phyloP scores from a whole-genome alignment of 768 basidiomycete genomes.

The Rhizopogon roseolus region DNA sequence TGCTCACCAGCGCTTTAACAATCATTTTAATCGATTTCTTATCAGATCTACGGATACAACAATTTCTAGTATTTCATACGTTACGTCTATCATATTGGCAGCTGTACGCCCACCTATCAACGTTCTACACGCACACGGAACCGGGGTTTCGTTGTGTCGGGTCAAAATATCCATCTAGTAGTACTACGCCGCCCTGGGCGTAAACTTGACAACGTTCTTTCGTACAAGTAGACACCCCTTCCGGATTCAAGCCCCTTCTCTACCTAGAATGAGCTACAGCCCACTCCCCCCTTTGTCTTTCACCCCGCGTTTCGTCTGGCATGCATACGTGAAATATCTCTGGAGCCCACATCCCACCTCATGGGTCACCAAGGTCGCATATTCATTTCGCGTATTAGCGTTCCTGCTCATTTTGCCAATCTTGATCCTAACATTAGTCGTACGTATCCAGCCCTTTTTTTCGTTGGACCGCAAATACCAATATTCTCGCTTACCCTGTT shows the following conservation, averaged over 20 bases:
- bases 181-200: not conserved
- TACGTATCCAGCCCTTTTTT: slow-evolving; percentile 35
- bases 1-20: not conserved
- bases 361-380: slow-evolving; percentile 63
- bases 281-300: slow-evolving; percentile 19
- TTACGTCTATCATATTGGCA: slow-evolving; percentile 3
- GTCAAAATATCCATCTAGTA: not conserved
- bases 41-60: not conserved
- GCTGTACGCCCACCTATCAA: slow-evolving; percentile 4
- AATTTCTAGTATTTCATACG: slow-evolving; percentile 2
- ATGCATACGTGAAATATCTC: slow-evolving; percentile 55
- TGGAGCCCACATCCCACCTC: slow-evolving; percentile 62
- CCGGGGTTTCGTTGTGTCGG: not conserved
- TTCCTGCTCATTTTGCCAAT: slow-evolving; percentile 43
- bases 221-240: slow-evolving; percentile 4
- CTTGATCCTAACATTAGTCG: slow-evolving; percentile 60
- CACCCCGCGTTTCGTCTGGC: slow-evolving; percentile 47
- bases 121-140: slow-evolving; percentile 1
- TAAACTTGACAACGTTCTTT: slow-evolving; percentile 12
- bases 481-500: not conserved
- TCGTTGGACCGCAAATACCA: slow-evolving; percentile 2
- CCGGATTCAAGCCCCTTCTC: not conserved
- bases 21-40: not conserved
- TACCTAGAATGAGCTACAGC: slow-evolving; percentile 1
- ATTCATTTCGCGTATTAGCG: slow-evolving; percentile 60